phyloP scores from a whole-genome alignment of 2,329 filamentous ascomycete genomes.

The Aspergillus sp. region DNA sequence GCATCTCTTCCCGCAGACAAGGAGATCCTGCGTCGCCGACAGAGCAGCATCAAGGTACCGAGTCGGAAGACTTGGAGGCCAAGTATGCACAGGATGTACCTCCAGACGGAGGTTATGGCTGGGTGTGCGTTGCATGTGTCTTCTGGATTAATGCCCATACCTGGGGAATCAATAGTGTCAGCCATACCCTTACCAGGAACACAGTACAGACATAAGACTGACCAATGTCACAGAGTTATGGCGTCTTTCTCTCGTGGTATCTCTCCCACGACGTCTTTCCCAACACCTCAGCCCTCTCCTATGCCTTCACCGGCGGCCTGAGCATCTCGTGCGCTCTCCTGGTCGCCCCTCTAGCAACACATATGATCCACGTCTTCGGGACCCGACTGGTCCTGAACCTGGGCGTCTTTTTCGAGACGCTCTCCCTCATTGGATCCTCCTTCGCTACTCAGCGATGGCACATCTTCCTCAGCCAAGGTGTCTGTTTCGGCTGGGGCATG shows the following conservation, averaged over 20 bases:
- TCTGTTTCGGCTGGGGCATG: constrained; percentile 63
- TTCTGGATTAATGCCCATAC: constrained; percentile 66
- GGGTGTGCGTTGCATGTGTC: constrained; percentile 57
- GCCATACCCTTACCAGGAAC: no score
- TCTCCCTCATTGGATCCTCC: constrained; percentile 55
- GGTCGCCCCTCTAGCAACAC: constrained; percentile 56
- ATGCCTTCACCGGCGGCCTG: constrained; percentile 60
- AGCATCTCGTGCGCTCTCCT: constrained; percentile 58
- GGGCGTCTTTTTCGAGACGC: constrained; percentile 54
- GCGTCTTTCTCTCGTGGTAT: constrained; percentile 61
- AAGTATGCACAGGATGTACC: constrained; percentile 34
- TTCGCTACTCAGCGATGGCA: constrained; percentile 60
- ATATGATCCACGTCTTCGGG: constrained; percentile 51
- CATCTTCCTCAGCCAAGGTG: constrained; percentile 58
- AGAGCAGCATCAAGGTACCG: constrained; percentile 8
- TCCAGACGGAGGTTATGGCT: constrained; percentile 60
- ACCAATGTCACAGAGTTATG: constrained; percentile 39
- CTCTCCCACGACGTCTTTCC: constrained; percentile 55
- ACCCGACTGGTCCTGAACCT: constrained; percentile 55
- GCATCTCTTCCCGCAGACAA: background rate
- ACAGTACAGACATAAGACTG: constrained; percentile 1
- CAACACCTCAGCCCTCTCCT: constrained; percentile 53
- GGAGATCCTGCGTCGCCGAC: background rate
- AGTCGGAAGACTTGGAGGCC: constrained; percentile 22
- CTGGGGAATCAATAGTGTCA: constrained; percentile 69